A percentile compares a stretch with the other conserved stretches of the same genome.
Evolutionary conservation across 2,329 filamentous ascomycete species (phyloP).

Genomic region (Xylariaceae sp.): DNA sequence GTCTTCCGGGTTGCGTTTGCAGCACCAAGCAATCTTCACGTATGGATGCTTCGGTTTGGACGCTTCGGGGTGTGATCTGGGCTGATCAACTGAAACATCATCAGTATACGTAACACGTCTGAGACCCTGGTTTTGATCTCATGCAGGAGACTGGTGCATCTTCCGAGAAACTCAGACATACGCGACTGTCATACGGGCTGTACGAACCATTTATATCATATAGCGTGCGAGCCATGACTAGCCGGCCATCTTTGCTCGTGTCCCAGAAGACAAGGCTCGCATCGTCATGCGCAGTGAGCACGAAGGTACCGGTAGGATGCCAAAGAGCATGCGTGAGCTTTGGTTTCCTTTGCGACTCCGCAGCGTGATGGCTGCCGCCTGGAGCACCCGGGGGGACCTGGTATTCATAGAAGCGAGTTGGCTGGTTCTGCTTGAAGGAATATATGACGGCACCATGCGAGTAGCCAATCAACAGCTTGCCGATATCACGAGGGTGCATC

Average conservation of each 20-base stretch:
- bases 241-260: slow-evolving; percentile 70
- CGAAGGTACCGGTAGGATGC: slow-evolving; percentile 91
- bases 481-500: slow-evolving; percentile 88
- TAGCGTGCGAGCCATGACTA: slow-evolving; percentile 79
- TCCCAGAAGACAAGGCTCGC: slow-evolving; percentile 94
- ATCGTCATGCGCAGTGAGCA: slow-evolving; percentile 85
- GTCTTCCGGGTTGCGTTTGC: slow-evolving; percentile 89
- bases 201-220: slow-evolving; percentile 55
- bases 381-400: slow-evolving; percentile 75
- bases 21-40: slow-evolving; percentile 83
- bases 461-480: slow-evolving; percentile 88
- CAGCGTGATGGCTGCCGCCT: slow-evolving; percentile 67
- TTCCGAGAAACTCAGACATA: too few relatives aligned
- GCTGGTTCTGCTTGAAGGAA: slow-evolving; percentile 86
- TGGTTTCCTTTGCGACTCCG: slow-evolving; percentile 64
- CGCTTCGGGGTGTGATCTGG: slow-evolving; percentile 47
- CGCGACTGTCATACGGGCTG: too few relatives aligned
- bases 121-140: too few relatives aligned
- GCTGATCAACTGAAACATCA: slow-evolving; percentile 54
- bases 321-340: slow-evolving; percentile 79
- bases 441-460: slow-evolving; percentile 82
- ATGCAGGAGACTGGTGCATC: too few relatives aligned
- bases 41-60: slow-evolving; percentile 69
- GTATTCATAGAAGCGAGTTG: slow-evolving; percentile 79
- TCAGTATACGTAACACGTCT: too few relatives aligned